Base-by-base conservation (phyloP, 148 eudicot genomes). In the Silene conica region DNA sequence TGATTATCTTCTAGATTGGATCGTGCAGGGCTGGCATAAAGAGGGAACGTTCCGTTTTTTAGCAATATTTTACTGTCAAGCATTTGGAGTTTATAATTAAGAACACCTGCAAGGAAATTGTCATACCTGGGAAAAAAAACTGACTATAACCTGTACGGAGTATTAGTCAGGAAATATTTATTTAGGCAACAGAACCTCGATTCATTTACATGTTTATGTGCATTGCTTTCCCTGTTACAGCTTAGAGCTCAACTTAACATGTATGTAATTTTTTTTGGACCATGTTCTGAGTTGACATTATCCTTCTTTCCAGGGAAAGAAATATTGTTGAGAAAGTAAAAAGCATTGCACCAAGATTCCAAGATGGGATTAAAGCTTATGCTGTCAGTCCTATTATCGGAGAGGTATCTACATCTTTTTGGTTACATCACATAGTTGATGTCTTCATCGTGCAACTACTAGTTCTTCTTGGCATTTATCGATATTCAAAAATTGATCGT, bases 311-410 rank as follows among this genome's bases (percentile, higher is more conserved):
- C 85, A 93, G 98, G 90, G 98, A 94, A 76, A 81, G 88, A 84
- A 94, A 94, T 82, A 88, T 94, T 69, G 77, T 83, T 76, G 93
- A 94, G 61, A 85, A 76, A 77, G 95, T 91, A 73, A 82, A 77
- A 57, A 79, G 79, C 8, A 62, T 94, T 74, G 75, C 97, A 62
- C 97, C 98, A 13, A 91, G 74, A 82, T 94, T 94, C 84, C 98
- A 94, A 85, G 91, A 89, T 20, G 97, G 97, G 61, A 0, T 94
- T 48, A 92, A 81, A 83, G 90, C 88, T 59, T 94, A 83, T 72
- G 86, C 96, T n/a, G 83, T 75, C 72, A 94, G 98, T 82, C 98
- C 98, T 61, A 89, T 94, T 31, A 78, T 94, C 62, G 98, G 98
- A 52, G 98, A 94, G 98, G 98, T 94, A 88, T 26, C n/a, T 31